Evolutionary conservation across 1,284 basidiomycete species (phyloP), one percentile per base, ranked within the genome.

Genomic region (Cystobasidium sp.): DNA sequence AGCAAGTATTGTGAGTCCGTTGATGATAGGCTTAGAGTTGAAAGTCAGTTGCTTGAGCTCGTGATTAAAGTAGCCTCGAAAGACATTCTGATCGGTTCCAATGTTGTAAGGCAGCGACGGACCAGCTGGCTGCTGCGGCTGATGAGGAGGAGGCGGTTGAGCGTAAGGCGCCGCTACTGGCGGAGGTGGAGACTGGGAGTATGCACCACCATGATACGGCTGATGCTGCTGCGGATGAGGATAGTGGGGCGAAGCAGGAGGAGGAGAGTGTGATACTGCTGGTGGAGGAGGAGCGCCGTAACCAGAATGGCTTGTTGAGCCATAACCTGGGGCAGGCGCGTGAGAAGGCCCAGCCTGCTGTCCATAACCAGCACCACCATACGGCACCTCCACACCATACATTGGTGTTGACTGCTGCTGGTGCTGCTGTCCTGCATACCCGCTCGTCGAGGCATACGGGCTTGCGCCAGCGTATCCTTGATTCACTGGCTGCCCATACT

Each of bases 21-120:
- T 94, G 79, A 99, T 99, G 78, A 97, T 90, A 16, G 94, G 92
- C 81, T 95, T 91, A 78, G 94, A 97, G 84, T 99, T 99, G 86
- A 96, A 90, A 53, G 90, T 94, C 76, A 99, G 89, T 78, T 91
- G 88, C 80, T 88, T 86, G 75, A 98, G 88, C 75, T 93, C 90
- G 63, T 85, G 83, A 77, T 87, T 67, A 78, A 82, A 84, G 82
- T 81, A 83, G 62, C 76, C 75, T 78, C 92, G 90, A 83, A 95
- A 95, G 46, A 87, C 86, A 80, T 86, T 86, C 44, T 92, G 87
- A 67, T 84, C 81, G 62, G 65, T 55, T 59, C 59, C 69, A 41
- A 71, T 49, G 31, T 71, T 71, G 66, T 68, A 56, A 47, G 55
- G 66, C 39, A 56, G 66, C 43, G 55, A 55, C 1, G 66, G 62